A percentile compares a stretch with the other conserved stretches of the same genome.
phyloP scores from a whole-genome alignment of 139 green algal species.

The Monoraphidium neglectum region DNA sequence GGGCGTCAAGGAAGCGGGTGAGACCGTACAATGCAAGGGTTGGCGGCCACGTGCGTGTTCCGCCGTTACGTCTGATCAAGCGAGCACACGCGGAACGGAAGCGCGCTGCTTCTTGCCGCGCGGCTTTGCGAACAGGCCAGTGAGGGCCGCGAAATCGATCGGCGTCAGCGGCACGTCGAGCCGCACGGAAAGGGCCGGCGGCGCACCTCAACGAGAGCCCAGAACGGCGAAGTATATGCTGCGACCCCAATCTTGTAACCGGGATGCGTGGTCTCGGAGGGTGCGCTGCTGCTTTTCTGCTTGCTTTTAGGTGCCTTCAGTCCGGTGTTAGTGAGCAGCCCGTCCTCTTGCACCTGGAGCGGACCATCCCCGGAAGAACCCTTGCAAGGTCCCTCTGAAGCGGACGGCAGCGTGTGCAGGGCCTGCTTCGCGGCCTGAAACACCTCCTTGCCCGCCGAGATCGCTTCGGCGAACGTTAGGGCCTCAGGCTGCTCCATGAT shows the following conservation, averaged over 20 bases:
- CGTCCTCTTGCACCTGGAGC: slow-evolving; percentile 44
- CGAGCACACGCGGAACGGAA: too few relatives aligned
- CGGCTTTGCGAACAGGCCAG: not conserved
- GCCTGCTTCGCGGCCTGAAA: not conserved
- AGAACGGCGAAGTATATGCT: slow-evolving; percentile 59
- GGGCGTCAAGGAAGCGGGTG: not conserved
- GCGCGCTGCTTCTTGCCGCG: not conserved
- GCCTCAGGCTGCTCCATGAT: not conserved
- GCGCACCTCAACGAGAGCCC: slow-evolving; percentile 69
- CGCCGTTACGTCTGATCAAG: too few relatives aligned
- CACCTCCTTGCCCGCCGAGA: slow-evolving; percentile 2
- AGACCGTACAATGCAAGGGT: not conserved
- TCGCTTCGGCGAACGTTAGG: not conserved
- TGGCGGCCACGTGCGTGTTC: too few relatives aligned
- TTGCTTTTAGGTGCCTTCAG: slow-evolving; percentile 36
- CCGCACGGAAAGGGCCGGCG: not conserved
- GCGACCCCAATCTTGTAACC: slow-evolving; percentile 50
- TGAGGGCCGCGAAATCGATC: too few relatives aligned
- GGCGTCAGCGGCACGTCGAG: not conserved
- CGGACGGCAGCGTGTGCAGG: not conserved
- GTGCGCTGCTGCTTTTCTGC: slow-evolving; percentile 28
- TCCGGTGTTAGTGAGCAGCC: slow-evolving; percentile 31
- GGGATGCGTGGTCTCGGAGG: slow-evolving; percentile 35
- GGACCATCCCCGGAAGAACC: slow-evolving; percentile 23
- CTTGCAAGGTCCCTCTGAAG: slow-evolving; percentile 42